Conservation (phyloP, 2,329 filamentous ascomycete genomes). For the Tolypocladium guangdongense region DNA sequence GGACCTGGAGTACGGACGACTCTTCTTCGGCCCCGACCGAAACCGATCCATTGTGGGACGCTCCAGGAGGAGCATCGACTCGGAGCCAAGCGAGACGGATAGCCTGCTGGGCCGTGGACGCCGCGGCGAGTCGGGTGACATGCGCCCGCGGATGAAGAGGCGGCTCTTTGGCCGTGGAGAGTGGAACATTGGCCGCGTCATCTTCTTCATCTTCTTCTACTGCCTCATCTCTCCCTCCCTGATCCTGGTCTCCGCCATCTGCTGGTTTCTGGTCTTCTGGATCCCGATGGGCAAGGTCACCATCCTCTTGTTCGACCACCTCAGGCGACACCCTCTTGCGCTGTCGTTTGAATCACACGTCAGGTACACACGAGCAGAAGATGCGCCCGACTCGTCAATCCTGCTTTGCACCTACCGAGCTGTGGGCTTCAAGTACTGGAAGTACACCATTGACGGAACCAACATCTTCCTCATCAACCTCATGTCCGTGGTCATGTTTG, state of each 20-base stretch:
- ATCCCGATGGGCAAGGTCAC: conserved; percentile 98
- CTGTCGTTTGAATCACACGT: conserved; percentile 86
- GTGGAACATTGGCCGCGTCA: conserved; percentile 88
- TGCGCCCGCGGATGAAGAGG: conserved; percentile 50
- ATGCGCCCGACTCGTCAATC: conserved; percentile 70
- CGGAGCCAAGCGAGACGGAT: conserved; percentile 72
- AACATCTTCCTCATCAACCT: conserved; percentile 99
- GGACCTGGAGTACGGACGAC: conserved; percentile 85
- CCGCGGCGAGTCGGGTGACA: conserved; percentile 36
- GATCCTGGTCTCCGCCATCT: conserved; percentile 75
- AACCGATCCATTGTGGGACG: conserved; percentile 75
- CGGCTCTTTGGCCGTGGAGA: conserved; percentile 88
- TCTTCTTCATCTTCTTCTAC: conserved; percentile 97
- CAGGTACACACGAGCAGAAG: conserved; percentile 58
- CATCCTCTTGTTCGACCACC: conserved; percentile 77
- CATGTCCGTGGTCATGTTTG: conserved; percentile 84
- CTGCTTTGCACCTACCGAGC: conserved; percentile 94
- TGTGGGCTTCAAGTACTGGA: conserved; percentile 93
- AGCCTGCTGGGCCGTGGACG: conserved; percentile 62
- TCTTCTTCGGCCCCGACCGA: conserved; percentile 84
- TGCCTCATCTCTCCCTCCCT: conserved; percentile 78
- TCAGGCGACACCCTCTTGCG: conserved; percentile 84
- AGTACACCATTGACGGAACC: conserved; percentile 95
- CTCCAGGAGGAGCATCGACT: conserved; percentile 81
- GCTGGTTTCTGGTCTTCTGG: conserved; percentile 94